phyloP scores from a whole-genome alignment of 257 asterid species.

The Cordia subcordata region DNA sequence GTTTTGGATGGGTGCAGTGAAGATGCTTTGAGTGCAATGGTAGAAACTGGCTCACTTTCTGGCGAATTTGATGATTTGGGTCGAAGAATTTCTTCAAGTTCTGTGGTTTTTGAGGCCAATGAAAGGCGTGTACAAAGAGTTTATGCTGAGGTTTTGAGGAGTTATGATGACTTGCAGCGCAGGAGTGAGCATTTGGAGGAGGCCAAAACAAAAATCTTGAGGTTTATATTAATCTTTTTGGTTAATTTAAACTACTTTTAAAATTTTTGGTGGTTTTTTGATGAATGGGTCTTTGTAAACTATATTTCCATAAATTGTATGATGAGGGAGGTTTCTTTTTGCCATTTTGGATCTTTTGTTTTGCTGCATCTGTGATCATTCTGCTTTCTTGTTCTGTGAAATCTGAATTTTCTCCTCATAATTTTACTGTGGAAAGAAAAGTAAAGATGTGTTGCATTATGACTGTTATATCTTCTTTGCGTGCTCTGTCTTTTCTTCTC shows the following conservation, averaged over 20 bases:
- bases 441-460: too few relatives aligned
- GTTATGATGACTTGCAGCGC: slow-evolving; percentile 34
- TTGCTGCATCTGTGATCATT: too few relatives aligned
- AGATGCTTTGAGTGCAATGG: slow-evolving; percentile 17
- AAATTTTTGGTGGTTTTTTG: too few relatives aligned
- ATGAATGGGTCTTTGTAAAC: too few relatives aligned
- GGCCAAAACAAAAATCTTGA: slow-evolving; percentile 46
- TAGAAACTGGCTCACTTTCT: slow-evolving; percentile 23
- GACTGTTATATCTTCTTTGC: too few relatives aligned
- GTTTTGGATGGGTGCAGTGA: slow-evolving; percentile 22
- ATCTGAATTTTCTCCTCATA: too few relatives aligned
- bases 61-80: slow-evolving; percentile 17
- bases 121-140: slow-evolving; percentile 38
- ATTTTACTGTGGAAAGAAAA: too few relatives aligned
- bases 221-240: slow-evolving; percentile 33
- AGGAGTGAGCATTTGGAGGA: slow-evolving; percentile 34
- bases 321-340: too few relatives aligned
- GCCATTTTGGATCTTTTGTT: too few relatives aligned
- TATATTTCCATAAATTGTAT: too few relatives aligned
- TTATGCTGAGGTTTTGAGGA: slow-evolving; percentile 37
- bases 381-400: too few relatives aligned
- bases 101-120: slow-evolving; percentile 18
- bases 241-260: background rate
- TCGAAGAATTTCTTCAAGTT: slow-evolving; percentile 15
- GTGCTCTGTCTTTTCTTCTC: too few relatives aligned